Base-by-base conservation (phyloP, 2,329 filamentous ascomycete genomes). In the Metarhizium robertsii region DNA sequence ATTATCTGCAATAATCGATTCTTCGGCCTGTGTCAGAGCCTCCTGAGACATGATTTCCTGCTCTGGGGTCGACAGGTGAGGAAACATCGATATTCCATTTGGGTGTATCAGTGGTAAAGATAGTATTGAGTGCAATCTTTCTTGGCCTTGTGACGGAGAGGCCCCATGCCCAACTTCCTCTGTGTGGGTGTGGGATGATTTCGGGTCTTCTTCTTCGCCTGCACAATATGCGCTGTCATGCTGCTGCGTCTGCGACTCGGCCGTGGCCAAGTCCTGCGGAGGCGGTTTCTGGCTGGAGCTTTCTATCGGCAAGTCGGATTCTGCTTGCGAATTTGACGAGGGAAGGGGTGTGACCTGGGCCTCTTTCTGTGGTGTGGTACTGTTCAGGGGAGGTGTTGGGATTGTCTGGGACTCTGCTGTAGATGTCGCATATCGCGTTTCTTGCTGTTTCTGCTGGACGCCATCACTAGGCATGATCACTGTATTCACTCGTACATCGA, bases 51-150 rank as follows among this genome's bases (percentile, higher is more conserved):
- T 58, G n/a, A 59, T 58, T 16, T 70, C 66, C 57, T 73, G 69
- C 53, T 73, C 68, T 2, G 59, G 58, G 4, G 67, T 58, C 4
- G 71, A 70, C 30, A 73, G 56, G 11, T 61, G 57, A 6, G 71
- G 71, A 40, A 73, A 73, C 18, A 73, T 71, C 18, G 62, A 65
- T 7, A 64, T 46, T 4, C 71, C 71, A 49, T 73, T 73, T 14
- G 70, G 71, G 51, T 73, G 70, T 0, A 65, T 71, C 53, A 73
- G 58, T n/a, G 66, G 69, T 7, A 64, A 61, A 6, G 61, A 58
- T 4, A 67, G 48, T 5, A 61, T 56, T 5, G 67, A 62, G 16
- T 61, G 58, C 14, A 55, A 61, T 43, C 61, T 57, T 47, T n/a
- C 10, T 11, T 50, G 55, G 18, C n/a, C n/a, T 29, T 53, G 47